Percentiles rank a stretch among this genome's conserved stretches.
These are phyloP conservation scores for Acanthamoeba royreba DNA, from an alignment of 208 protist species.

Conservation along the genomic window DNA sequence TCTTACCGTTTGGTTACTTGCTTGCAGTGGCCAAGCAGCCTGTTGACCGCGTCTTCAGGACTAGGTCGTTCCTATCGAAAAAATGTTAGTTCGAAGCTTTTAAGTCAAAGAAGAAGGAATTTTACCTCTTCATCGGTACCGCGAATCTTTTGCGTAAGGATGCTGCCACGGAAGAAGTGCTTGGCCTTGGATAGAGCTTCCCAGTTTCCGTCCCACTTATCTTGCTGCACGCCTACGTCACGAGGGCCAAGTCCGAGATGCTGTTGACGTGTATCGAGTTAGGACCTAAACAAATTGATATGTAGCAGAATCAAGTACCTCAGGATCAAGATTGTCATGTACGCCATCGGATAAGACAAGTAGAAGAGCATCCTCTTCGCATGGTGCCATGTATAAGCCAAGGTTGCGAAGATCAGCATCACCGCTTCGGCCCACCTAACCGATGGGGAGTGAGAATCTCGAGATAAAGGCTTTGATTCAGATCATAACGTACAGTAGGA, in stretches of 20 bases:
- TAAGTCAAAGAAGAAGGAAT: background rate
- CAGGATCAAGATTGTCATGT: conserved; percentile 70
- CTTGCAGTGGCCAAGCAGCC: background rate
- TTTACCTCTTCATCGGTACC: background rate
- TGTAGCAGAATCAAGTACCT: conserved; percentile 48
- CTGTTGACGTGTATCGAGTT: no score
- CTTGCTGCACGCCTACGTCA: conserved; percentile 24
- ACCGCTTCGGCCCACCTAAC: background rate
- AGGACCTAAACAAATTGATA: no score
- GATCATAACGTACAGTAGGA: background rate
- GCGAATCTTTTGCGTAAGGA: conserved; percentile 18
- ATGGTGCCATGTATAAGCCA: conserved; percentile 28
- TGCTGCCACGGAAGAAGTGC: background rate
- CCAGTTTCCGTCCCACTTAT: conserved; percentile 9
- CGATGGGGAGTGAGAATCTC: background rate
- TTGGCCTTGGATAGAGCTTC: conserved; percentile 1
- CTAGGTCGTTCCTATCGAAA: background rate
- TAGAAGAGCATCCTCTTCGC: conserved; percentile 26
- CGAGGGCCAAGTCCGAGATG: background rate
- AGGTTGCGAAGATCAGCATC: conserved; percentile 25
- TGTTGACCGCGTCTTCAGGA: background rate
- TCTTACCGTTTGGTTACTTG: background rate
- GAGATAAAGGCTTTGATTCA: background rate
- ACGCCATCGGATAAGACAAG: conserved; percentile 63
- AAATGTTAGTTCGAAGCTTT: background rate